A percentile compares a stretch with the other conserved stretches of the same genome.
phyloP scores from a whole-genome alignment of 2,329 filamentous ascomycete genomes.

The Trichoderma sp. region DNA sequence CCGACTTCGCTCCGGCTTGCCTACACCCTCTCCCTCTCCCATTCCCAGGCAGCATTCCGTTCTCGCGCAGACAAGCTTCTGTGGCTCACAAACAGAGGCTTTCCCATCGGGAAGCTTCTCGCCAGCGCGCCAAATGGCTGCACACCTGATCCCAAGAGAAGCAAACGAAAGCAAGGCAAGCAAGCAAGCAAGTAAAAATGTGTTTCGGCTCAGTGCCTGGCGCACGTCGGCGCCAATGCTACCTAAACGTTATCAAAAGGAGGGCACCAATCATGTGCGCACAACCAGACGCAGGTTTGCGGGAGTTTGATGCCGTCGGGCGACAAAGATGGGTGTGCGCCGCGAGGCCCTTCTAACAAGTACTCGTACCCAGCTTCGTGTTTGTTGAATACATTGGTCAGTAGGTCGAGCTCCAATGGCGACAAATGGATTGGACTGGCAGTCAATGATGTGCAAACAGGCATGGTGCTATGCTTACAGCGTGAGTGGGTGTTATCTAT shows the following conservation, averaged over 20 bases:
- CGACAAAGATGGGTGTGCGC: slow-evolving; percentile 1
- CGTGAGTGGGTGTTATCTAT: neutral
- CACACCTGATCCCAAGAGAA: neutral
- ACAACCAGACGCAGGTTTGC: neutral
- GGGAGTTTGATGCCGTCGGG: slow-evolving; percentile 18
- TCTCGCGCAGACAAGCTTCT: neutral
- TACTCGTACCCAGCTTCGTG: neutral
- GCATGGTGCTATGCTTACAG: neutral
- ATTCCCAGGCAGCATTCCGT: neutral
- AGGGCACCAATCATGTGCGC: slow-evolving; percentile 18
- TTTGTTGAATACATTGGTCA: neutral
- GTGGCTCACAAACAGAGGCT: slow-evolving; percentile 3
- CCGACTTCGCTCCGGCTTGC: neutral
- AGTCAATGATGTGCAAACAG: neutral
- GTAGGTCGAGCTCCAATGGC: neutral
- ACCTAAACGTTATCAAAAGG: slow-evolving; percentile 20
- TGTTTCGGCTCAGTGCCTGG: slow-evolving; percentile 10
- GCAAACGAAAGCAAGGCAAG: neutral
- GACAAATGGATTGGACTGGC: neutral
- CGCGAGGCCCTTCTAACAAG: neutral
- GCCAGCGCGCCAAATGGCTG: neutral
- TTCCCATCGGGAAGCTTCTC: neutral
- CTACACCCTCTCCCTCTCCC: neutral
- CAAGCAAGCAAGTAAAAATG: neutral
- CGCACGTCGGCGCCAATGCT: slow-evolving; percentile 18